Base-by-base conservation (phyloP, 2,329 filamentous ascomycete genomes). In the Biscogniauxia sp. region DNA sequence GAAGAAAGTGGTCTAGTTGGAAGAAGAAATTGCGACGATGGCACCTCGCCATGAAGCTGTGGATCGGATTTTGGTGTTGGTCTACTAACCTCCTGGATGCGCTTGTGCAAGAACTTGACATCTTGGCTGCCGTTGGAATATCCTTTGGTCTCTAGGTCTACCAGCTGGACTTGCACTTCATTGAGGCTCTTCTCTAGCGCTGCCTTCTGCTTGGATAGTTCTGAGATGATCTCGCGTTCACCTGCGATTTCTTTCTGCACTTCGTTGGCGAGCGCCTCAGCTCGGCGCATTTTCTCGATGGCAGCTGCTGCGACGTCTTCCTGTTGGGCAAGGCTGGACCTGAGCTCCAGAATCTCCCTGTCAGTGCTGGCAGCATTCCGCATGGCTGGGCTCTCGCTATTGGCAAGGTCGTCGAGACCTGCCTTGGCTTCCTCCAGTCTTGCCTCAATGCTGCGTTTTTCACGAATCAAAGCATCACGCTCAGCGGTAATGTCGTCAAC, bases 111-210 rank as follows among this genome's bases (percentile, higher is more conserved):
- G 80, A 97, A 98, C 72, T 95, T 90, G 68, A 98, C 92, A 76
- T 98, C 94, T 70, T 97, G 92, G 75, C 93, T 97, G 23, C 91
- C 91, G 66, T 89, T 96, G 20, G 93, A 95, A 78, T 96, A 98
- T 57, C 93, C 93, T 81, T 98, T 98, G 51, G 95, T 98, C 79
- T 99, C 94, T 8, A 98, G 83, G 73, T 98, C 95, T 56, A 99
- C 89, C 59, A 96, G 86, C 72, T 88, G 88, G 57, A 98, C 85
- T 76, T 98, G 94, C 25, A 94, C 83, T 75, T 99, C 94, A 75
- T 93, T 97, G 55, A 96, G 81, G 58, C 85, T 87, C 81, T 97
- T 97, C 79, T 98, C 95, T 51, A 99, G 80, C 0, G 84, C 84
- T 2, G 91, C 91, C 79, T 97, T 98, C 67, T 97, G 92, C 74